Conservation (phyloP, 2,329 filamentous ascomycete species). For the Pseudogymnoascus sp. region DNA sequence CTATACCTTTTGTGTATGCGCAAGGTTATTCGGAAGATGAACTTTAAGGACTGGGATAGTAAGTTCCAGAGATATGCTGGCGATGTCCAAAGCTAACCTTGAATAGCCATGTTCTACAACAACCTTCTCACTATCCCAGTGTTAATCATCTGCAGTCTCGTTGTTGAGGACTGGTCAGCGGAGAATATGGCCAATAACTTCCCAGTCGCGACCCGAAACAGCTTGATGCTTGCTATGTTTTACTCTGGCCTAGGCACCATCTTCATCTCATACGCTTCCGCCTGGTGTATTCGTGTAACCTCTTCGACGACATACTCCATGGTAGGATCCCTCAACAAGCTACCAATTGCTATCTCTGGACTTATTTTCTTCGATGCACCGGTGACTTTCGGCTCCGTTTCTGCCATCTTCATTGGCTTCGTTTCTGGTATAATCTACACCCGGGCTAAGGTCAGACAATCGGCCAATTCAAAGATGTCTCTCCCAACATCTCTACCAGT, state of each 20-base stretch:
- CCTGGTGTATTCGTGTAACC: conserved; percentile 92
- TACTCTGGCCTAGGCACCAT: conserved; percentile 83
- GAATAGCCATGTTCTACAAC: conserved; percentile 93
- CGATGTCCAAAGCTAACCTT: not conserved
- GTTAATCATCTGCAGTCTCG: conserved; percentile 65
- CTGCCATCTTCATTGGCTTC: conserved; percentile 80
- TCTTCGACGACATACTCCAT: conserved; percentile 94
- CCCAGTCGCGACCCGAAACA: conserved; percentile 64
- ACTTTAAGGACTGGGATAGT: conserved; percentile 98
- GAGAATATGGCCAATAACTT: conserved; percentile 79
- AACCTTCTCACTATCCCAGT: conserved; percentile 90
- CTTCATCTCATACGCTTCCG: conserved; percentile 96
- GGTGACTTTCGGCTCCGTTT: conserved; percentile 78
- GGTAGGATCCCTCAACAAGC: conserved; percentile 95
- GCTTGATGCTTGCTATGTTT: conserved; percentile 75
- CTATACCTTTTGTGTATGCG: conserved; percentile 82
- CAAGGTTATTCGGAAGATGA: conserved; percentile 94
- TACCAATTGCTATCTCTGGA: conserved; percentile 81
- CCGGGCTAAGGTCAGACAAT: conserved; percentile 74
- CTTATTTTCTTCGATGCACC: conserved; percentile 89
- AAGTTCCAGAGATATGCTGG: conserved; percentile 36
- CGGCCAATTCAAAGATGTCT: conserved; percentile 54
- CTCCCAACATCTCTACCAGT: conserved; percentile 56
- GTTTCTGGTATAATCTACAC: conserved; percentile 82
- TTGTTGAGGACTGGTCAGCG: conserved; percentile 82